phyloP scores from a whole-genome alignment of 176 grass and related monocot species.

The Poa pratensis region DNA sequence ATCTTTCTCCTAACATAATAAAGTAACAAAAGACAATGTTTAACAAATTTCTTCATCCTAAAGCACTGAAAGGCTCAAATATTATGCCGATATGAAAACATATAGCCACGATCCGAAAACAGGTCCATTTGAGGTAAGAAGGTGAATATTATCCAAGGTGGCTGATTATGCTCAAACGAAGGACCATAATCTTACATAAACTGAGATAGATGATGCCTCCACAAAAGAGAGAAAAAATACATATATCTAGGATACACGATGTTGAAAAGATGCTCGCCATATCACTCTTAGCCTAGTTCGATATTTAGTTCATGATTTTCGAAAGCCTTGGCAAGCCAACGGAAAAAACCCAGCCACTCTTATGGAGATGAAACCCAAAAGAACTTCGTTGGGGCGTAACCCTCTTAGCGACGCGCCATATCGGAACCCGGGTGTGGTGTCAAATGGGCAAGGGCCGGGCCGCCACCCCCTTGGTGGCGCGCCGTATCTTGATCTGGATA shows the following conservation, averaged over 20 bases:
- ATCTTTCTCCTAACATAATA: neutral
- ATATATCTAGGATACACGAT: neutral
- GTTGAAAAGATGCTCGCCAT: slow-evolving; percentile 1
- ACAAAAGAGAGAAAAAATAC: neutral
- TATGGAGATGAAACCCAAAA: too few species aligned
- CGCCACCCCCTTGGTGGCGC: too few species aligned
- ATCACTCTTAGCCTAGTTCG: neutral
- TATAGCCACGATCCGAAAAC: neutral
- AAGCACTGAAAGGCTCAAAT: neutral
- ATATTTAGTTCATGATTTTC: neutral
- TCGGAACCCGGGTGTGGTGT: too few species aligned
- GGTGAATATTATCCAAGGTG: neutral
- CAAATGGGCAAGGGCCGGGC: too few species aligned
- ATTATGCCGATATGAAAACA: neutral
- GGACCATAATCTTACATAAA: neutral
- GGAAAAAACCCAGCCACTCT: too few species aligned
- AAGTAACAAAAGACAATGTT: neutral
- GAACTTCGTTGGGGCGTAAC: too few species aligned
- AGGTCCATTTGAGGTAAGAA: neutral
- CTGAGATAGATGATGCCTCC: neutral
- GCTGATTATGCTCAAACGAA: neutral
- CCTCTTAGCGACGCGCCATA: too few species aligned
- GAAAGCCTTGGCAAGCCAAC: too few species aligned
- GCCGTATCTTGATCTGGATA: too few species aligned
- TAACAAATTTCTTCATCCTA: neutral